Evolutionary conservation across 305 asterid genomes (phyloP), one percentile per base, ranked within the genome.

Genomic region (Coffea humblotiana): DNA sequence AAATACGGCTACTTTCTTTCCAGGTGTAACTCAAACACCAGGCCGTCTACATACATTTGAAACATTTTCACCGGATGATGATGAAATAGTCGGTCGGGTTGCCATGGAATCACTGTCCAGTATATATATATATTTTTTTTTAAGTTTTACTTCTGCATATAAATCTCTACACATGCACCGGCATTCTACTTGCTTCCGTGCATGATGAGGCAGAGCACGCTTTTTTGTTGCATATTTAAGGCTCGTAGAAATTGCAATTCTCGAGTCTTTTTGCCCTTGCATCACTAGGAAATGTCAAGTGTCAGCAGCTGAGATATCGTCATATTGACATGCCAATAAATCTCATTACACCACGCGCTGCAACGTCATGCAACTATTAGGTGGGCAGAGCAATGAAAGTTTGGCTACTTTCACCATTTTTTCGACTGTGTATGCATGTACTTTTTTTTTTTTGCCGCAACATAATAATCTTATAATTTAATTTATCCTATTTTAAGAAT

Each of bases 61-160:
- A 60, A 60, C 65, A 23, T 60, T 23, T 60, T 60, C 65, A 54
- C 64, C 4, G 52, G 51, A 13, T 43, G 82, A 77, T 76, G 79
- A 80, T 67, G 84, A 77, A 80, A 77, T 84, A 45, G 80, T 77
- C 77, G 79, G 85, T 56, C 43, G 66, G 69, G 71, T 40, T 65
- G 68, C 56, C 60, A 56, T 52, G 68, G 47, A 43, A 23, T 10
- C 48, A 67, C 37, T 70, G 43, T 64, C 25, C 14, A 47, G 32
- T 32, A 32, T 32, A 32, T 32, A 32, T 29, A 29, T 29, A 29
- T 29, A 29, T 32, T 32, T 19, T n/a, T 21, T 19, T 2, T n/a
- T 54, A 40, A 32, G 32, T 40, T 40, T 40, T 40, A 40, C 43
- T 5, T 40, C 43, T 40, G 43, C 43, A 5, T 40, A 40, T 3